phyloP scores from a whole-genome alignment of 139 green algal species.

The Chlorella vulgaris region DNA sequence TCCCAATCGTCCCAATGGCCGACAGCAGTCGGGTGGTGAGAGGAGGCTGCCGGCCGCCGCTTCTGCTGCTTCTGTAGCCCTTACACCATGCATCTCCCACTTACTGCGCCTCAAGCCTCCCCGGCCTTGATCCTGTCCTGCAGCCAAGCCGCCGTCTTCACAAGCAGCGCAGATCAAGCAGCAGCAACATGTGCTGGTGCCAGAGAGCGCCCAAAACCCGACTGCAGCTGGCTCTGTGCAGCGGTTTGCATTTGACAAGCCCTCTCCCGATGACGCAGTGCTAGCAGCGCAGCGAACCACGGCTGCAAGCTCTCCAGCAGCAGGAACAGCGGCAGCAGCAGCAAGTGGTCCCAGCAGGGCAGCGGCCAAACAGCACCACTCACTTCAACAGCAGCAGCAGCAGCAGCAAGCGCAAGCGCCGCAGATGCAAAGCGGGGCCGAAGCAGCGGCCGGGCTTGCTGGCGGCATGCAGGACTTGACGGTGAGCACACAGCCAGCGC shows the following conservation, averaged over 20 bases:
- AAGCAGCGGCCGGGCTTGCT: not conserved
- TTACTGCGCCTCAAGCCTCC: not conserved
- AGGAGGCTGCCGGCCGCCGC: not conserved
- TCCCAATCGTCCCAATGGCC: conserved; percentile 52
- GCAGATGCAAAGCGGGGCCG: not conserved
- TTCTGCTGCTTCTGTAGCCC: no score
- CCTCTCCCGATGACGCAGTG: conserved; percentile 74
- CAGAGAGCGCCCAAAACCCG: not conserved
- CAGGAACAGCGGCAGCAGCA: not conserved
- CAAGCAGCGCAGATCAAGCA: conserved; percentile 30
- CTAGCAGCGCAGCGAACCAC: conserved; percentile 44
- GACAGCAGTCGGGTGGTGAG: conserved; percentile 66
- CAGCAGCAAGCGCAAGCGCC: not conserved
- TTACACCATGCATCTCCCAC: no score
- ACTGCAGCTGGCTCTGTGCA: not conserved
- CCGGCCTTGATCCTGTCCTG: not conserved
- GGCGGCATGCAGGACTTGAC: conserved; percentile 24
- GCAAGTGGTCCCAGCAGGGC: not conserved
- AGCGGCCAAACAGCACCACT: not conserved
- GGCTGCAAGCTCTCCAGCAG: not conserved
- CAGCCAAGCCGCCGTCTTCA: not conserved
- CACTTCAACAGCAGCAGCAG: not conserved
- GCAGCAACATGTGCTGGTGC: conserved; percentile 27
- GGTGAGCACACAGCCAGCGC: not conserved
- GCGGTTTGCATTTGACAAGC: conserved; percentile 66